Evolutionary conservation across 306 rosid species (phyloP), one percentile per base, ranked within the genome.

Genomic region (Hippophae rhamnoides): DNA sequence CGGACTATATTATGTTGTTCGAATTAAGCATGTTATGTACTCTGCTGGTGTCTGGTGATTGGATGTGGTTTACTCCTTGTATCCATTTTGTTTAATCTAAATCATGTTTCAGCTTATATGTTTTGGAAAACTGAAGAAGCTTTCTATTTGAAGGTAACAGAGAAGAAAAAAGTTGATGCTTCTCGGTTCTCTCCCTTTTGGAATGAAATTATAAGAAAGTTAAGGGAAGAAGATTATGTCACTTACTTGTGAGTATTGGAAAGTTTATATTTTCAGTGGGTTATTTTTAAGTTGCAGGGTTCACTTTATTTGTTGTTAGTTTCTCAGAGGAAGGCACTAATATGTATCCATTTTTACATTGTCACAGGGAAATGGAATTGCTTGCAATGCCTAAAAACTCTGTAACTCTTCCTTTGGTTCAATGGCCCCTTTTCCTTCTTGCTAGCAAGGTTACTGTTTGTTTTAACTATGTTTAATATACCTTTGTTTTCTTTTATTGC

Each of bases 371-470:
- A 82, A 64, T 74, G 89, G 98, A 90, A 68, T 72, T 87, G 69
- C 96, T 90, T 66, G 64, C 71, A 65, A 79, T 90, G 96, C 98
- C 98, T 13, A 79, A 58, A 68, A 87, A 90, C 65, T 76, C 84
- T 59, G 89, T 82, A 68, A 76, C 71, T 68, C 85, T 85, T 61
- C 79, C 86, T 43, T 47, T 90, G 85, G 92, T 90, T 76, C 96
- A 90, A 68, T 87, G 96, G 98, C 98, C 98, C n/a, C 98, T 90
- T 67, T 87, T 90, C 70, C 95, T 90, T 66, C 96, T 90, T 56
- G 83, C 96, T 57, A 90, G 98, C 98, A 90, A 90, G 98, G 98
- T 90, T 46, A 49, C 43, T 60, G 23, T 10, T 47, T 65, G 49
- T 61, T 60, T 44, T 47, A 23, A 47, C 12, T 54, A 7, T 45